Base-by-base conservation (phyloP, 805 yeast genomes). In the Candida nemodendra region DNA sequence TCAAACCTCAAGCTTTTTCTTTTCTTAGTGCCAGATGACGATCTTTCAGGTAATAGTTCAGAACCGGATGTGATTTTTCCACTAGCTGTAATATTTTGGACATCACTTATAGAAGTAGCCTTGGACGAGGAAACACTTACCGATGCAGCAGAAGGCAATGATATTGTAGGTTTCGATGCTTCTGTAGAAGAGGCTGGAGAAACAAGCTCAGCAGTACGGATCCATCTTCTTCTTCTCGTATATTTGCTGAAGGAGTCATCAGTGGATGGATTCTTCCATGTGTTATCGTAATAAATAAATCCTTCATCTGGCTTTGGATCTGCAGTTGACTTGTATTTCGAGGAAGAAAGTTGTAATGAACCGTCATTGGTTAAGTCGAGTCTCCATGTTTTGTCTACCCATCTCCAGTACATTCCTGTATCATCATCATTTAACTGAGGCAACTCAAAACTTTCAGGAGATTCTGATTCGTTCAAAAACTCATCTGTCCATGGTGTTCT, bases 401-500 rank as follows among this genome's bases (percentile, higher is more conserved):
- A 93, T 57, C 84, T 75, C 98, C 98, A 93, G 15, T 72, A 69
- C 71, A 90, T 79, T 6, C 85, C 87, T 4, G 80, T 71, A 13
- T 83, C 78, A 17, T 82, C 76, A 41, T 73, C 65, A 43, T 65
- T 74, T 18, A 83, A 74, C 42, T 81, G 87, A 3, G 99, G 98
- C 40, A 91, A 68, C 57, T 80, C 78, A 62, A 91, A 91, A 14
- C 72, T 64, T 5, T 84, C 93, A 14, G 90, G 81, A 7, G 89
- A 70, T 5, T 84, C 78, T 1, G 87, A 76, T 57, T 89, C 96
- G 61, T 90, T 91, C 45, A 89, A 68, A 56, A 89, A 90, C 60
- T 90, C 97, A 59, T 91, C 99, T 0, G 98, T 90, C 97, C 98
- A 91, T 3, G 98, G 83, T 0, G 95, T 81, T 57, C 99, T 76